Base-by-base conservation (phyloP, 768 basidiomycete species). In the Podaxis sp. region DNA sequence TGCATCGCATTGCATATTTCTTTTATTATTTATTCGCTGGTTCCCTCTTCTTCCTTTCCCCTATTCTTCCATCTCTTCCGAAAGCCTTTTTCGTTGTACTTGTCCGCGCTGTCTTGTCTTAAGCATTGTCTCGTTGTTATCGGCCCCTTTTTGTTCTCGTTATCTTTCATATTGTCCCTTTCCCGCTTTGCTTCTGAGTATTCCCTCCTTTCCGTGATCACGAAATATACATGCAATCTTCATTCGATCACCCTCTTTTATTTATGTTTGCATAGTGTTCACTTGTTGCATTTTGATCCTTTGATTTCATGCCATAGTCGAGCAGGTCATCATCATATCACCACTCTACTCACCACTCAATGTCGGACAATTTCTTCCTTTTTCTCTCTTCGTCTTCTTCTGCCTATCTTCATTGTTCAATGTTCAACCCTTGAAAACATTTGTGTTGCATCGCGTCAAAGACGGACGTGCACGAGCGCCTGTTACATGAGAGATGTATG, bases 31-130 rank as follows among this genome's bases (percentile, higher is more conserved):
- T 62, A 56, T 62, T 62, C 50, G 51, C 48, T 36, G 44, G 10
- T 33, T 51, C 30, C 30, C 12, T 41, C 13, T 28, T 52, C 48
- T 26, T 26, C 40, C 8, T 37, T 20, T 22, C 11, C 37, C 20
- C 30, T 37, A n/a, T 22, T n/a, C 13, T 26, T 60, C 49, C 17
- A 13, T 24, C 37, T 28, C 24, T 12, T 40, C 17, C 11, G 15
- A 38, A 51, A 40, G 11, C 3, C 26, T 44, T 58, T 8, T 15
- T 20, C 44, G 17, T 24, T 60, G 12, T 60, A 54, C 26, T 46
- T 56, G 46, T 56, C 48, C 46, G 17, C 44, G 61, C 61, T 62
- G 50, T 62, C 53, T 28, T 40, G 61, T 56, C 48, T 28, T 20
- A 20, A 22, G 60, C 60, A 54, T 61, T 36, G 40, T 48, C 46